These are phyloP conservation scores for Triangularia verruculosa DNA, from an alignment of 2,329 filamentous ascomycete genomes.

Conservation along the genomic window DNA sequence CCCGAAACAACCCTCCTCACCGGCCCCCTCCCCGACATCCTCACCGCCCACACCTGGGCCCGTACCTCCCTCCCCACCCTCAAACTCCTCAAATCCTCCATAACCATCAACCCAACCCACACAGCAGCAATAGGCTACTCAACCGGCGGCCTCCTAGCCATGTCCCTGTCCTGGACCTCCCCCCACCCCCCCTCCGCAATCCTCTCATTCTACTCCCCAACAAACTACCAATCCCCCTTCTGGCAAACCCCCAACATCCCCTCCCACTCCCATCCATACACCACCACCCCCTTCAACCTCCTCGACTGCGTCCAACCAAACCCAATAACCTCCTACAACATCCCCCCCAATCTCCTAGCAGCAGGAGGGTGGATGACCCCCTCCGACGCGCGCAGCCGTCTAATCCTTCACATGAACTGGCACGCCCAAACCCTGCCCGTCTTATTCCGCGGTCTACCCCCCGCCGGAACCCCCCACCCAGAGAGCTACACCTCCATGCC, in stretches of 20 bases:
- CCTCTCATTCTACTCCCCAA: conserved; percentile 39
- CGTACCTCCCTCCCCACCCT: neutral
- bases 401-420: neutral
- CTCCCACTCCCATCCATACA: conserved; percentile 27
- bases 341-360: neutral
- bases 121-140: conserved; percentile 38
- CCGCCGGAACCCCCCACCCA: no score
- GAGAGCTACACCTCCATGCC: neutral
- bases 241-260: conserved; percentile 15
- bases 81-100: neutral
- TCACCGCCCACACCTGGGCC: neutral
- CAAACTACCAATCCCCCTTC: conserved; percentile 20
- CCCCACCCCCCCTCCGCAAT: conserved; percentile 36
- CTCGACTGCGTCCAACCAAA: conserved; percentile 2
- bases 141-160: conserved; percentile 44
- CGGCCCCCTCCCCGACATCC: neutral
- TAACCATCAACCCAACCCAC: neutral
- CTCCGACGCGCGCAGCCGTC: neutral
- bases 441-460: neutral
- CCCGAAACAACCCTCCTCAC: neutral
- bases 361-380: neutral
- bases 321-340: conserved; percentile 12
- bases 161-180: conserved; percentile 41
- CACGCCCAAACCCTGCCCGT: neutral
- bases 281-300: conserved; percentile 24